Conservation (phyloP, 2,329 filamentous ascomycete species). For the Thelonectria rubi region DNA sequence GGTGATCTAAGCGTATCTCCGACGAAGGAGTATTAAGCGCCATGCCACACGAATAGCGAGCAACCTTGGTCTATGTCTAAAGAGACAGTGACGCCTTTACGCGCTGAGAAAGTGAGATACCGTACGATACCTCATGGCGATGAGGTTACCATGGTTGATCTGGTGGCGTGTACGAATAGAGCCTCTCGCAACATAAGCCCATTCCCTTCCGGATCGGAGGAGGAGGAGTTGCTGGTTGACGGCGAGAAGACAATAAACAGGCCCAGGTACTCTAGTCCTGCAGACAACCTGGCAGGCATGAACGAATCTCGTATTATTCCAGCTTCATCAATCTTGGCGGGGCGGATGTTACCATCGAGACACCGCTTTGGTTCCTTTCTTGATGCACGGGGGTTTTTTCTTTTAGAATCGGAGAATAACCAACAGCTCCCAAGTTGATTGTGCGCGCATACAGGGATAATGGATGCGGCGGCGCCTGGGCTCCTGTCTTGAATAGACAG, state of each 20-base stretch:
- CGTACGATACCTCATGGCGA: neutral
- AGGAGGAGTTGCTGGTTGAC: neutral
- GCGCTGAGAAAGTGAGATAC: neutral
- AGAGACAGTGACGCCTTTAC: neutral
- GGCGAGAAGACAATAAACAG: neutral
- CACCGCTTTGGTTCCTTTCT: neutral
- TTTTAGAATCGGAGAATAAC: slow-evolving; percentile 24
- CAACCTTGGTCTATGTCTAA: neutral
- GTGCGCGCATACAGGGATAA: slow-evolving; percentile 18
- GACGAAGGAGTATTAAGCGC: slow-evolving; percentile 29
- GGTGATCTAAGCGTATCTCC: slow-evolving; percentile 10
- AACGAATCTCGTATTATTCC: neutral
- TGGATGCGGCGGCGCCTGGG: slow-evolving; percentile 5
- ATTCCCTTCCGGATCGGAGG: neutral
- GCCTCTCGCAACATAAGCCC: slow-evolving; percentile 3
- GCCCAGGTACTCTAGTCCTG: too few species aligned
- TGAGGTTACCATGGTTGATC: neutral
- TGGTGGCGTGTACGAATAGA: neutral
- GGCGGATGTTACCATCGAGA: neutral
- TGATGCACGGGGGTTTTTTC: slow-evolving; percentile 1
- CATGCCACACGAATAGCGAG: slow-evolving; percentile 10
- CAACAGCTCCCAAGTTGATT: slow-evolving; percentile 2
- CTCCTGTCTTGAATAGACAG: slow-evolving; percentile 6
- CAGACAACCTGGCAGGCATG: neutral
- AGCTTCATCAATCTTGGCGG: neutral